These are phyloP conservation scores for Globisporangium lucens DNA, from an alignment of 352 stramenopile genomes.

Conservation along the genomic window DNA sequence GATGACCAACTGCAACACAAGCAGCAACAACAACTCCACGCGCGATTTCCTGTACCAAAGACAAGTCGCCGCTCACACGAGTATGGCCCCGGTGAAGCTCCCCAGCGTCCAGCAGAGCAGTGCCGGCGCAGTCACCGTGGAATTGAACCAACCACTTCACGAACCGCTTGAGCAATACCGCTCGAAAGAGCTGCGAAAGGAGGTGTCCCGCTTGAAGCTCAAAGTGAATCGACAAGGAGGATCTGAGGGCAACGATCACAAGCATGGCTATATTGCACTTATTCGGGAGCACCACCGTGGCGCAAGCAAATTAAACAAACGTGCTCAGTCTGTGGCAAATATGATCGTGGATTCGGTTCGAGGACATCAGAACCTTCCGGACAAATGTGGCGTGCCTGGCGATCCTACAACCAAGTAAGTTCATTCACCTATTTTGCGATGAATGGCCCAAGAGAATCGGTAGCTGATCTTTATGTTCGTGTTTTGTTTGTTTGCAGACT, in stretches of 20 bases:
- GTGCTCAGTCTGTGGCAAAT: not conserved
- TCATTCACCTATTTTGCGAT: not conserved
- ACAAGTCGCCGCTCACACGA: not conserved
- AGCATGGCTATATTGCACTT: slow-evolving; percentile 36
- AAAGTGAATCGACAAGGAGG: slow-evolving; percentile 23
- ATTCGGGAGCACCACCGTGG: slow-evolving; percentile 19
- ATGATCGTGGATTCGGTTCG: not conserved
- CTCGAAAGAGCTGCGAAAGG: slow-evolving; percentile 31
- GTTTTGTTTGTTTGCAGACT: slow-evolving; percentile 7
- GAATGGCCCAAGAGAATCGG: not conserved
- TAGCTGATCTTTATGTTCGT: not conserved
- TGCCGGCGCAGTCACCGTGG: too few relatives aligned
- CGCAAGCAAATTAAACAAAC: not conserved
- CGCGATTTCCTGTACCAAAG: not conserved
- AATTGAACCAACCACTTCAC: slow-evolving; percentile 5
- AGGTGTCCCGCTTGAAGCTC: slow-evolving; percentile 37
- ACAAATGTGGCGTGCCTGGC: not conserved
- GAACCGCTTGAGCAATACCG: slow-evolving; percentile 35
- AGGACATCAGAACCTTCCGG: not conserved
- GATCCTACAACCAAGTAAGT: slow-evolving; percentile 10
- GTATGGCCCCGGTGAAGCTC: not conserved
- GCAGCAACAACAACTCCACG: not conserved
- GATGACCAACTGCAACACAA: not conserved
- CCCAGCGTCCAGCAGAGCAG: not conserved
- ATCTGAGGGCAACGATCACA: slow-evolving; percentile 30